Conservation (phyloP, 2,329 filamentous ascomycete species). For the Colletotrichum tamarilloi region DNA sequence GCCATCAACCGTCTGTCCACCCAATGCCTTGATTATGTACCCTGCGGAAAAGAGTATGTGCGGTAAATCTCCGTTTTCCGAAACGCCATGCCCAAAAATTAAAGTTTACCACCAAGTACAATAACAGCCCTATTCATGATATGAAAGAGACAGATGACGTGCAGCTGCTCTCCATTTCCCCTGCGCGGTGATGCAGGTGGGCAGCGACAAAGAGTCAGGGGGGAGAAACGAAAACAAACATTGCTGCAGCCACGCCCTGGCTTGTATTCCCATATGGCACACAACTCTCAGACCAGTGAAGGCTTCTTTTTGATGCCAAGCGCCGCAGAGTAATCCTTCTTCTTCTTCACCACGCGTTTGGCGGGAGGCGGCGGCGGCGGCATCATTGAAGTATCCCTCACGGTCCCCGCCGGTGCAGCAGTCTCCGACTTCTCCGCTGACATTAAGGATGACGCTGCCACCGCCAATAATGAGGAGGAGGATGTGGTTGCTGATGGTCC, state of each 20-base stretch:
- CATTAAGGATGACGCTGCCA: slow-evolving; percentile 31
- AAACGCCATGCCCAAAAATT: slow-evolving; percentile 11
- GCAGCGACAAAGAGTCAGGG: not conserved
- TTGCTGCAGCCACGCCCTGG: not conserved
- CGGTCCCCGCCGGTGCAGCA: slow-evolving; percentile 41
- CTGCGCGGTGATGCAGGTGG: not conserved
- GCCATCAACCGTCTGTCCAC: not conserved
- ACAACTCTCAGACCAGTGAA: slow-evolving; percentile 57
- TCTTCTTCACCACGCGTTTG: slow-evolving; percentile 83
- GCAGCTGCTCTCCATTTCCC: not conserved
- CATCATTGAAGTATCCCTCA: slow-evolving; percentile 46
- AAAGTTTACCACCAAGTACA: not conserved
- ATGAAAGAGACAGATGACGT: not conserved
- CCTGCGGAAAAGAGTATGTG: not conserved
- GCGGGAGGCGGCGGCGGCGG: slow-evolving; percentile 69
- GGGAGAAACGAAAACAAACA: too few species aligned
- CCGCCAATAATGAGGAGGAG: slow-evolving; percentile 19
- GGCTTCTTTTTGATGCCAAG: slow-evolving; percentile 91
- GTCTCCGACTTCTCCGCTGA: slow-evolving; percentile 36
- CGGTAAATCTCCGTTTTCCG: not conserved
- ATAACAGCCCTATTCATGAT: not conserved
- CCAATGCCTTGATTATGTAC: not conserved
- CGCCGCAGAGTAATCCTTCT: slow-evolving; percentile 80
- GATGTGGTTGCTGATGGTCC: slow-evolving; percentile 13
- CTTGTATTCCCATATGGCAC: not conserved